Conservation (phyloP, 169 alveolate genomes). For the Plasmodium yoelii region DNA sequence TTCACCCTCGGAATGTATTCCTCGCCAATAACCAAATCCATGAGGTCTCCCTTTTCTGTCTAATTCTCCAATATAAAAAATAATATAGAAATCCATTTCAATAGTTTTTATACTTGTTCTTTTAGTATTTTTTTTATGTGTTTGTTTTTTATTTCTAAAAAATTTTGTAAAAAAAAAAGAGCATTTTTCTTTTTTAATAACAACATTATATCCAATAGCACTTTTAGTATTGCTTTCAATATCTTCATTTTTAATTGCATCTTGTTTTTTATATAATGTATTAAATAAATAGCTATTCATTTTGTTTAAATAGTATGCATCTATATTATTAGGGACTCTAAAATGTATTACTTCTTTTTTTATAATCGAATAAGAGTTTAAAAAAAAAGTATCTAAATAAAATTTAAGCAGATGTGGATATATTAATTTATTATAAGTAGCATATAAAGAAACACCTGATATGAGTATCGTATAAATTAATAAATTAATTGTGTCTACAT, state of each 20-base stretch:
- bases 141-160: slow-evolving; percentile 13
- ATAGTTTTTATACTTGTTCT: no score
- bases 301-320: slow-evolving; percentile 60
- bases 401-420: slow-evolving; percentile 70
- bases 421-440: slow-evolving; percentile 55
- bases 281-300: slow-evolving; percentile 72
- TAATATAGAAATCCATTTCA: slow-evolving; percentile 7
- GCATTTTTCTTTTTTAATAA: slow-evolving; percentile 60
- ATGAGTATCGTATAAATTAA: slow-evolving; percentile 34
- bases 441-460: slow-evolving; percentile 32
- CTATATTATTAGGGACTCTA: slow-evolving; percentile 72
- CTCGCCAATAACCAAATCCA: slow-evolving; percentile 93
- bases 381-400: slow-evolving; percentile 36
- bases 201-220: slow-evolving; percentile 75
- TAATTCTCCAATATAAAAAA: slow-evolving; percentile 88
- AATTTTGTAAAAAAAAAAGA: slow-evolving; percentile 24
- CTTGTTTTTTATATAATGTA: slow-evolving; percentile 59
- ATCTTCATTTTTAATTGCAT: slow-evolving; percentile 18
- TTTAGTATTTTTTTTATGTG: slow-evolving; percentile 1
- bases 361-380: slow-evolving; percentile 42
- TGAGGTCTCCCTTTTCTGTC: slow-evolving; percentile 88
- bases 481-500: slow-evolving; percentile 40
- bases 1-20: slow-evolving; percentile 88
- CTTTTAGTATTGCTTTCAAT: slow-evolving; percentile 74
- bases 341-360: slow-evolving; percentile 71